Percentiles rank a stretch among this genome's conserved stretches.
Evolutionary conservation across 345 rosid species (phyloP).

Genomic region (Rhodamnia argentea): DNA sequence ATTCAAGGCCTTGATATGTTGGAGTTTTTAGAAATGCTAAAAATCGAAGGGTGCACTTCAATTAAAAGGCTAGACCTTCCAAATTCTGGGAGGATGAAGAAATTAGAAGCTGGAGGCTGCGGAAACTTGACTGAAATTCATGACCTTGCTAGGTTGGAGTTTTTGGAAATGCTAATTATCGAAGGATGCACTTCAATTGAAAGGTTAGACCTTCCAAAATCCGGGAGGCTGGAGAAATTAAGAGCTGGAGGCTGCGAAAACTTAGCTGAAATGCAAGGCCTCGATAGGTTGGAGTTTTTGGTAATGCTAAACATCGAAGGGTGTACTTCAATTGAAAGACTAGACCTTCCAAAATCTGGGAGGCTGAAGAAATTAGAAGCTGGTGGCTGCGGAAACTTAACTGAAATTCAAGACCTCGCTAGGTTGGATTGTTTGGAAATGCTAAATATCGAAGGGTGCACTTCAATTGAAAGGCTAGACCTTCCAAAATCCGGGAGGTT

Average conservation of each 20-base stretch:
- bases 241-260: accelerated
- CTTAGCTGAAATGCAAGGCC: neutral
- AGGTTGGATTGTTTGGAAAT: too few relatives aligned
- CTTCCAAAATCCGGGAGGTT: neutral
- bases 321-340: neutral
- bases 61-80: neutral
- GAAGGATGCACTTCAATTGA: accelerated
- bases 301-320: accelerated
- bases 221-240: accelerated
- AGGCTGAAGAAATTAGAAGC: accelerated
- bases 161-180: neutral
- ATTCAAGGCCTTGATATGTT: neutral
- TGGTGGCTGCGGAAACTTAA: neutral
- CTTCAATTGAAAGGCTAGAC: neutral
- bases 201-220: neutral
- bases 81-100: neutral
- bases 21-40: neutral
- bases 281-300: neutral
- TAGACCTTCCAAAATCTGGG: neutral
- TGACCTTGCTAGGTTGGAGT: neutral
- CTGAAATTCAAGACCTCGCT: too few relatives aligned
- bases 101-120: neutral
- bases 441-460: too few relatives aligned
- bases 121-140: too few relatives aligned
- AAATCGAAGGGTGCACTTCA: neutral